Evolutionary conservation across 2,329 filamentous ascomycete genomes (phyloP).

Genomic region (Cladosporium velox): DNA sequence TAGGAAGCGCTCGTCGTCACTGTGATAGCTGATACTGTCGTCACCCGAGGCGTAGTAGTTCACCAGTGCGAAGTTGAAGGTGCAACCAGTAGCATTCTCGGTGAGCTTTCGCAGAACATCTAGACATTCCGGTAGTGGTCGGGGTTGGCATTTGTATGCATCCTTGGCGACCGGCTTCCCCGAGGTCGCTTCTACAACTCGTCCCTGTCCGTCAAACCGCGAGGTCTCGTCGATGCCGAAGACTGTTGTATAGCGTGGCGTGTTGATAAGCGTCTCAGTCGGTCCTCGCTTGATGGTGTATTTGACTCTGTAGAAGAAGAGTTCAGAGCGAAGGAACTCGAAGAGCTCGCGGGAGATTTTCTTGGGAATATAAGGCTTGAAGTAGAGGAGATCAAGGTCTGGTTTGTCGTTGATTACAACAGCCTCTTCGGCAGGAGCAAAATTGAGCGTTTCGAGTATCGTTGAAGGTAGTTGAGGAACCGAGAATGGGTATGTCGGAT

Average conservation of each 20-base stretch:
- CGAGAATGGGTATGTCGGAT: constrained; percentile 56
- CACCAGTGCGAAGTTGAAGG: constrained; percentile 77
- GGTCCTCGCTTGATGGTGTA: constrained; percentile 66
- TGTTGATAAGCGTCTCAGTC: constrained; percentile 63
- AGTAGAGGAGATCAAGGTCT: constrained; percentile 73
- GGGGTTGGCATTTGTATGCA: constrained; percentile 63
- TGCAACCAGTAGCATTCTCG: constrained; percentile 65
- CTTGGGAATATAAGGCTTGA: constrained; percentile 68
- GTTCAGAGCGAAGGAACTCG: constrained; percentile 66
- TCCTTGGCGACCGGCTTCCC: constrained; percentile 41
- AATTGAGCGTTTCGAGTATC: constrained; percentile 46
- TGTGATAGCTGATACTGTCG: constrained; percentile 78
- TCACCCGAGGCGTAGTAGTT: constrained; percentile 80
- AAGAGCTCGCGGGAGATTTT: constrained; percentile 63
- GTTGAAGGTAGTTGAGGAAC: constrained; percentile 51
- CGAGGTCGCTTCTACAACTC: constrained; percentile 47
- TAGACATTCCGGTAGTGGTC: constrained; percentile 71
- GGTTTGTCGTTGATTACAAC: constrained; percentile 65
- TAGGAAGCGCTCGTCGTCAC: constrained; percentile 77
- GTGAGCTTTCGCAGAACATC: constrained; percentile 63
- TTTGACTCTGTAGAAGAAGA: constrained; percentile 59
- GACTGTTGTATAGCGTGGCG: constrained; percentile 62
- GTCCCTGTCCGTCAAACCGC: constrained; percentile 49
- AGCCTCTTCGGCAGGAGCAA: constrained; percentile 51
- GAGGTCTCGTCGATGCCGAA: constrained; percentile 66